Evolutionary conservation across 192 early-diverging fungal genomes (phyloP), one percentile per base, ranked within the genome.

Genomic region (Phycomyces nitens): DNA sequence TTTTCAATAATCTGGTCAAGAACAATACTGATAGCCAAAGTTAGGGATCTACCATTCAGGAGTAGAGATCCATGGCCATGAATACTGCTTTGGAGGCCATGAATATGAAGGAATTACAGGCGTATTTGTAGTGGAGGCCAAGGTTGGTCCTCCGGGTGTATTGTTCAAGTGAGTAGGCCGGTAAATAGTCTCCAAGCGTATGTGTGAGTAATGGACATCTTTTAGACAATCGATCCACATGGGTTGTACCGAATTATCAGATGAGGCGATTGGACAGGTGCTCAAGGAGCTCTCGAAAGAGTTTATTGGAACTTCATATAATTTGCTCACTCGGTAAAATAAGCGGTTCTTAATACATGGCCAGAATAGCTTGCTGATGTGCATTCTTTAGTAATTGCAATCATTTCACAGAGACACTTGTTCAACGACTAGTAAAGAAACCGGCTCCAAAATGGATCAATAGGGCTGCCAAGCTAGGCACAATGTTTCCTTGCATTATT

Each of bases 21-120:
- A 50, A 50, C 21, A 50, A 50, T 2, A 50, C 2, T 5, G 10
- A 50, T 22, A 50, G 9, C 49, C 9, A 20, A 50, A 20, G 2
- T 4, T 22, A 74, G 72, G 72, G 8, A 66, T 75, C 15, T 75
- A 62, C 47, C 73, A 75, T 58, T 75, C 73, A 43, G 73, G 73
- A 5, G 58, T 75, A 14, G 68, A 75, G 43, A 59, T 75, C 0
- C 38, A 58, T 50, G 73, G 68, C 15, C 38, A 52, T 27, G 73
- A 75, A 22, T 75, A 66, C 41, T 75, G 73, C 47, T 75, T 70
- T 66, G 73, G 73, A 23, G 73, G 73, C 12, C 73, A 75, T n/a
- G 64, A 70, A 14, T 63, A 62, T 23, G 56, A 70, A 12, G 44
- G 61, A 8, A 55, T 70, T 47, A 75, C 68, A 8, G 73, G 73